Base-by-base conservation (phyloP, 1,284 basidiomycete genomes). In the Apiotrichum mycotoxinovorans region DNA sequence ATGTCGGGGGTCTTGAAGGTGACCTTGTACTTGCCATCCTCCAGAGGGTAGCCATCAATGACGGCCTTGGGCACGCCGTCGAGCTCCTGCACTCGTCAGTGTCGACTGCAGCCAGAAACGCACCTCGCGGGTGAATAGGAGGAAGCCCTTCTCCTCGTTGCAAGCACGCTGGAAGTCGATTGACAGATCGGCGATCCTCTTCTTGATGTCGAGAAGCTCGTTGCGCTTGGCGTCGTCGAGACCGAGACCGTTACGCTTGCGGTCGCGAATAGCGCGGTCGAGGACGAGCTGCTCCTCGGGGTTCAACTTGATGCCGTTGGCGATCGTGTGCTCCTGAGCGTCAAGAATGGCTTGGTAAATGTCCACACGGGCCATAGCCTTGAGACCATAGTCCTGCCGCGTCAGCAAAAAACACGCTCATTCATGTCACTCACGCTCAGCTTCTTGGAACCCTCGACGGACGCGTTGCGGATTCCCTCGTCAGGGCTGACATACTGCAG, bases 1-100 rank as follows among this genome's bases (percentile, higher is more conserved):
- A 62, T 54, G 48, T 62, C 61, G 34, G 61, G 61, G 2, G 57
- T 59, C 61, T 62, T 62, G 57, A 41, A 62, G 35, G 61, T 62
- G 40, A 62, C 57, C 38, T 50, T 46, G 61, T 54, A 62, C 61
- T 58, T 58, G 54, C 51, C 61, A 25, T 45, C 61, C 33, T 59
- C 61, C 54, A 56, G 50, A 30, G 54, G 27, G 35, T 58, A 59
- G 22, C 61, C 61, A 5, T 62, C 61, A 3, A 62, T 26, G 1
- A 37, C 35, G 3, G 61, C 40, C 54, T 59, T 33, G 35, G 61
- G 61, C 8, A 62, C 57, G 26, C 61, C 61, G 20, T 45, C 61
- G 15, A 62, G 60, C 47, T 62, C 60, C 48, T 61, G 38, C 7
- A 26, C 2, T 14, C 4, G 26, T 37, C 34, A 49, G 23, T 8